Base-by-base conservation (phyloP, 179 eudicot species). In the Beta macrorhiza region DNA sequence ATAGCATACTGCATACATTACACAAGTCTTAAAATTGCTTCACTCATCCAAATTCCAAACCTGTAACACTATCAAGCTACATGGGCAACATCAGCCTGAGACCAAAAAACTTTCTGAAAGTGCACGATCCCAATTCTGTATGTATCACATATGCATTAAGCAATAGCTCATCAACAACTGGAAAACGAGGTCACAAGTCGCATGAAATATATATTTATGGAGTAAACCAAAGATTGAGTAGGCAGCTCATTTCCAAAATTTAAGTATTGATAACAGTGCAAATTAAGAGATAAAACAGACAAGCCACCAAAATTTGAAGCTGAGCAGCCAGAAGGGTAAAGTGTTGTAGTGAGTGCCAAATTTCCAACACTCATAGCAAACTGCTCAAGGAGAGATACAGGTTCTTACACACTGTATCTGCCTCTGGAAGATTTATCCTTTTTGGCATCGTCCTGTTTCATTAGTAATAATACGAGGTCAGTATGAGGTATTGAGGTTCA, bases 401-500 rank as follows among this genome's bases (percentile, higher is more conserved):
- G 71, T 17, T 78, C 81, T 86, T 77, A 88, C 29, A 86, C 92
- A 47, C 67, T 83, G 86, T 89, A 92, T 76, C 92, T 88, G 52
- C 89, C 79, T 75, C 82, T 83, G 79, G 86, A 75, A 67, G 93
- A 85, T 87, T 92, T 70, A 15, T 93, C 97, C 87, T 85, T 87
- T 68, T 72, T 86, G 19, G 95, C 85, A 80, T 93, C 97, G 52
- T 91, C 97, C 94, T 94, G 92, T 74, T 79, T 68, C 17, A 75
- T 70, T 15, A 63, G 42, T 55, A 75, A 80, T 16, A 64, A 47
- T 74, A 47, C 61, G 51, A 11, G 4, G 59, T 69, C 2, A 67
- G 47, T 45, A 17, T 71, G 22, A 15, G 25, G 25, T 25, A 25
- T 25, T 25, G 25, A 25, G 63, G 74, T 37, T 29, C 42, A 58